Conservation (phyloP, 306 rosid genomes). For the apple (Malus domestica) region ASM211411v1 NC_041795.1:18876501-18877000, state of each 20-base stretch:
- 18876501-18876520: conserved; percentile 2
- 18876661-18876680: conserved; percentile 15
- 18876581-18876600: conserved; percentile 89
- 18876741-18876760: not conserved
- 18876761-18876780: not conserved
- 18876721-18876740: not conserved
- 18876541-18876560: conserved; percentile 68
- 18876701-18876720: not conserved
- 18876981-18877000: conserved; percentile 93
- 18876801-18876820: not conserved
- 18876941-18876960: not conserved
- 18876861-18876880: not conserved
- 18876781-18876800: not conserved
- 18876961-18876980: conserved; percentile 58
- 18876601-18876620: conserved; percentile 95
- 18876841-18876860: not conserved
- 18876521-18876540: conserved; percentile 9
- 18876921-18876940: not conserved
- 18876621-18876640: conserved; percentile 75
- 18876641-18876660: conserved; percentile 17
- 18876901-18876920: not conserved
- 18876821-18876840: not conserved
- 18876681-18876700: not conserved
- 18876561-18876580: conserved; percentile 99
- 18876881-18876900: not conserved